phyloP scores from a whole-genome alignment of 805 yeast species.

The Millerozyma acaciae region DNA sequence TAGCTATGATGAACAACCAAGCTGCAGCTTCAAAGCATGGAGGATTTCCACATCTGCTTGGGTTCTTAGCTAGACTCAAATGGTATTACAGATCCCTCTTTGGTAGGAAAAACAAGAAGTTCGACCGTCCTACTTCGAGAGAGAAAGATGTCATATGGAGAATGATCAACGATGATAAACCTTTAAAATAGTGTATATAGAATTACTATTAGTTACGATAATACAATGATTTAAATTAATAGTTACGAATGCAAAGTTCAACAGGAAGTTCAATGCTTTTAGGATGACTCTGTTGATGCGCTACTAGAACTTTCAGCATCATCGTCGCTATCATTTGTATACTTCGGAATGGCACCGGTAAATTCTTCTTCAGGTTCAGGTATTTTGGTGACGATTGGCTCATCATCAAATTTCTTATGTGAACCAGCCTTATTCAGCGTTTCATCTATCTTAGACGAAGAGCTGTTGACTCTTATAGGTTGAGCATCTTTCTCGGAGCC shows the following conservation, averaged over 20 bases:
- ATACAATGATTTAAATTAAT: too few relatives aligned
- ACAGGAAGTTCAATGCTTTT: too few relatives aligned
- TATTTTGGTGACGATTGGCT: slow-evolving; percentile 12
- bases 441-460: slow-evolving; percentile 17
- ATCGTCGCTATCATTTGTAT: slow-evolving; percentile 13
- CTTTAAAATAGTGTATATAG: slow-evolving; percentile 8
- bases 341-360: slow-evolving; percentile 11
- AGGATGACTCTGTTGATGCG: slow-evolving; percentile 15
- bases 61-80: slow-evolving; percentile 10
- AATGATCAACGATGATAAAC: slow-evolving; percentile 38
- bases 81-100: slow-evolving; percentile 20
- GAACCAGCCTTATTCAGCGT: slow-evolving; percentile 11
- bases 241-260: too few relatives aligned
- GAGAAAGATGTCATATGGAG: slow-evolving; percentile 42
- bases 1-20: slow-evolving; percentile 51
- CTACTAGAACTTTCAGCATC: slow-evolving; percentile 12
- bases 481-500: slow-evolving; percentile 52
- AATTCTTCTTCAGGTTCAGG: slow-evolving; percentile 16
- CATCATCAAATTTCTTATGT: slow-evolving; percentile 49
- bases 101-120: slow-evolving; percentile 24
- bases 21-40: slow-evolving; percentile 4
- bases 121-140: slow-evolving; percentile 29
- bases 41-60: slow-evolving; percentile 6
- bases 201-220: slow-evolving; percentile 1
- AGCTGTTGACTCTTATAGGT: slow-evolving; percentile 41